These are phyloP conservation scores for Linum trigynum DNA, from an alignment of 345 rosid genomes.

Conservation along the genomic window DNA sequence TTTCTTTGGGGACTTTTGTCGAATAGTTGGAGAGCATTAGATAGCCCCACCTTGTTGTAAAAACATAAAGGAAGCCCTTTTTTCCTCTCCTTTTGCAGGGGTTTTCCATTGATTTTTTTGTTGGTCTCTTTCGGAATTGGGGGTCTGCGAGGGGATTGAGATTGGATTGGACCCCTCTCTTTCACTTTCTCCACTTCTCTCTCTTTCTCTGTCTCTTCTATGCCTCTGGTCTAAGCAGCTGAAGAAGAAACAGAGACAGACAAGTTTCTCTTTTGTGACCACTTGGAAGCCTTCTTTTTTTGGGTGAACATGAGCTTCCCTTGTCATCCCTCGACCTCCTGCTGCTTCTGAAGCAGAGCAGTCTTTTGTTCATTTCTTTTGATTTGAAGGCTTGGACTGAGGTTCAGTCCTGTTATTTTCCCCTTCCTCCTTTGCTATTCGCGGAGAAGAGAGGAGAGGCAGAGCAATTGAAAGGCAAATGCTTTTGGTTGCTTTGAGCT, in stretches of 20 bases:
- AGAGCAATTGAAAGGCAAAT: background rate
- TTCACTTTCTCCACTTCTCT: background rate
- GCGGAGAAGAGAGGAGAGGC: background rate
- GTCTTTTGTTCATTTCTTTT: background rate
- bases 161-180: background rate
- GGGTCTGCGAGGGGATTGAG: background rate
- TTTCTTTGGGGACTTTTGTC: conserved; percentile 11
- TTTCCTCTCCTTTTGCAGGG: conserved; percentile 33
- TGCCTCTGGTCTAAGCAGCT: background rate
- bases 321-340: background rate
- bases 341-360: background rate
- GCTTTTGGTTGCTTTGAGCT: background rate
- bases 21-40: conserved; percentile 14
- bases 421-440: too few relatives aligned
- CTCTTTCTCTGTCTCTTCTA: background rate
- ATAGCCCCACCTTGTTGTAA: conserved; percentile 31
- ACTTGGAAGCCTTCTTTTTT: conserved; percentile 5
- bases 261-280: conserved; percentile 15
- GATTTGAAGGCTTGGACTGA: background rate
- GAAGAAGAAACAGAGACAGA: background rate
- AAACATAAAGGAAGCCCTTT: conserved; percentile 13
- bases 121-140: conserved; percentile 23
- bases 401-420: background rate
- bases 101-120: conserved; percentile 46
- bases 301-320: background rate